These are phyloP conservation scores for Lactarius hengduanensis DNA, from an alignment of 768 basidiomycete genomes.

Conservation along the genomic window DNA sequence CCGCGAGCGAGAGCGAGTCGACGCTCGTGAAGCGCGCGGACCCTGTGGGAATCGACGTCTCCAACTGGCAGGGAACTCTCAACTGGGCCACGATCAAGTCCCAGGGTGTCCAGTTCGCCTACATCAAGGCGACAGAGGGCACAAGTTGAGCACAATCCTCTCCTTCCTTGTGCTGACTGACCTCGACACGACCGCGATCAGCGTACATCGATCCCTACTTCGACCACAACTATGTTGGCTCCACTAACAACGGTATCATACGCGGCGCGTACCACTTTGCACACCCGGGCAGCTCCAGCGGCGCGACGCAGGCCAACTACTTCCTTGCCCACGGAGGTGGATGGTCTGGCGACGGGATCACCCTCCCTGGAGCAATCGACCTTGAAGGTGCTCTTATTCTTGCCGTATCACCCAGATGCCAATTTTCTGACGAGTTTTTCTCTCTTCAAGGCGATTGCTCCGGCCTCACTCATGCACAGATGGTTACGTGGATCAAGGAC, in stretches of 20 bases:
- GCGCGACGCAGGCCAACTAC: conserved; percentile 57
- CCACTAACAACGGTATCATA: conserved; percentile 54
- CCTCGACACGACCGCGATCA: conserved; percentile 27
- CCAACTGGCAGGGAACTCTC: conserved; percentile 46
- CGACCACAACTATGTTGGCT: conserved; percentile 52
- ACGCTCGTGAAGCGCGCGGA: conserved; percentile 37
- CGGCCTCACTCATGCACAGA: conserved; percentile 48
- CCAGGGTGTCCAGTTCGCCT: conserved; percentile 54
- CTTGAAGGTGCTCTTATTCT: conserved; percentile 7
- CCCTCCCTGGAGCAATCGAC: conserved; percentile 5
- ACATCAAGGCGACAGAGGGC: conserved; percentile 68
- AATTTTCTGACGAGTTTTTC: not conserved
- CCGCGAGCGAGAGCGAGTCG: too few species aligned
- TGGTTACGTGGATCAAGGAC: conserved; percentile 61
- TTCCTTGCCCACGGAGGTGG: conserved; percentile 47
- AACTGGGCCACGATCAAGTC: conserved; percentile 52
- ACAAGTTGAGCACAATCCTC: conserved; percentile 37
- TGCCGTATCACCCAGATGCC: too few species aligned
- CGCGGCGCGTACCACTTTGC: conserved; percentile 64
- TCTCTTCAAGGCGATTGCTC: conserved; percentile 51
- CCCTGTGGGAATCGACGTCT: conserved; percentile 57
- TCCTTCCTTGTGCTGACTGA: not conserved
- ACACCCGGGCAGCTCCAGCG: conserved; percentile 50
- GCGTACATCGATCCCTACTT: conserved; percentile 46
- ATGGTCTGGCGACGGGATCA: conserved; percentile 11